These are phyloP conservation scores for thale cress (Arabidopsis thaliana) DNA, from an alignment of 345 rosid species.

Conservation along the genomic window DNA sequence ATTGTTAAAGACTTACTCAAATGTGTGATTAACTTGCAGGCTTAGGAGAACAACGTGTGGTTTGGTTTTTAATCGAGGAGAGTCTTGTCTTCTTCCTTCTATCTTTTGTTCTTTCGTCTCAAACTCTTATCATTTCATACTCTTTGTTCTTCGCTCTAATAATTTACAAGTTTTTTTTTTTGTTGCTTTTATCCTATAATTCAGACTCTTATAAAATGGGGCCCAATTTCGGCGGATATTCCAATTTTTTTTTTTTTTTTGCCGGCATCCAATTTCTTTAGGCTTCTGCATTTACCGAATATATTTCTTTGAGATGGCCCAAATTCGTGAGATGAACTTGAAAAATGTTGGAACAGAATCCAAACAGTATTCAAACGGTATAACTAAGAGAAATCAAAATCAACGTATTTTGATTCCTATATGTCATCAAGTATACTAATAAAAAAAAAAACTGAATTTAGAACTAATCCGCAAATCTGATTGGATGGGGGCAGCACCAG, in stretches of 20 bases:
- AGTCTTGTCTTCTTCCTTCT: slow-evolving; percentile 29
- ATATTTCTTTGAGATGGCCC: no score
- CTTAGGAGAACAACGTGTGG: slow-evolving; percentile 39
- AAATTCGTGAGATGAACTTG: background rate
- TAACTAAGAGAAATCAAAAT: no score
- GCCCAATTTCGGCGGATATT: slow-evolving; percentile 19
- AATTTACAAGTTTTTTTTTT: slow-evolving; percentile 21
- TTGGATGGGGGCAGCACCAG: background rate
- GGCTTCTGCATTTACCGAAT: slow-evolving; percentile 9
- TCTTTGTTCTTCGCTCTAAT: slow-evolving; percentile 32
- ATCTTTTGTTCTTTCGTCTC: slow-evolving; percentile 28
- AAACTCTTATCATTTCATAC: slow-evolving; percentile 30
- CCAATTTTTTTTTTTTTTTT: background rate
- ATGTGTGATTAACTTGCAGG: slow-evolving; percentile 37
- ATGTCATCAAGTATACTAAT: no score
- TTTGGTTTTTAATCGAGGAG: slow-evolving; percentile 30
- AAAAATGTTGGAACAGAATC: background rate
- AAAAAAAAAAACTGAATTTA: background rate
- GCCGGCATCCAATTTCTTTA: background rate
- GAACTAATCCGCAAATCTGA: background rate
- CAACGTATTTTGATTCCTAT: background rate
- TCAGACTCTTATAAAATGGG: slow-evolving; percentile 13
- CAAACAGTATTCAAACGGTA: background rate
- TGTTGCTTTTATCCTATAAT: slow-evolving; percentile 10
- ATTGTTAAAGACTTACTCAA: background rate